Percentiles rank a stretch among this genome's conserved stretches.
phyloP scores from a whole-genome alignment of 1,284 basidiomycete genomes.

The Irpex sp. region DNA sequence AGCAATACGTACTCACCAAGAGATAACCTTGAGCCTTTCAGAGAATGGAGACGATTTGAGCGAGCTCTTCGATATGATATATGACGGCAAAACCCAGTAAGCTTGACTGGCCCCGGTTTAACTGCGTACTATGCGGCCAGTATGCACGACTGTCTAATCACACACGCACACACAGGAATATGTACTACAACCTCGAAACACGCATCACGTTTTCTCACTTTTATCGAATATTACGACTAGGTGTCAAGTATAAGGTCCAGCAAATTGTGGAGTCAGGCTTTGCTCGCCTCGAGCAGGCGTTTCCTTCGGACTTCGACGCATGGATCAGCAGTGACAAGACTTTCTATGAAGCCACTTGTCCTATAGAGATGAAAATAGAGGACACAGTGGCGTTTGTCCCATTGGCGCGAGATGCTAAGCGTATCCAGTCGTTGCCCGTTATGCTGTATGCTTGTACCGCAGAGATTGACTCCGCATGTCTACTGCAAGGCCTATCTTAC shows the following conservation, averaged over 20 bases:
- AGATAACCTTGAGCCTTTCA: not conserved
- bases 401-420: slow-evolving; percentile 5
- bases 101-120: no score
- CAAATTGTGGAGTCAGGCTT: not conserved
- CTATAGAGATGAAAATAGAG: not conserved
- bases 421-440: not conserved
- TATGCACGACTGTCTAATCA: not conserved
- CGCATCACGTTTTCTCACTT: not conserved
- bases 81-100: not conserved
- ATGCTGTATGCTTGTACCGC: not conserved
- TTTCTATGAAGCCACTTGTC: not conserved
- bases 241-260: not conserved
- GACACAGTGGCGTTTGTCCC: slow-evolving; percentile 3
- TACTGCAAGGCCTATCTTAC: not conserved
- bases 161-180: no score
- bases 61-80: not conserved
- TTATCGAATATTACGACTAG: not conserved
- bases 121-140: not conserved
- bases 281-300: not conserved
- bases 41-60: not conserved
- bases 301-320: not conserved
- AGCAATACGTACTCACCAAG: no score
- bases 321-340: not conserved
- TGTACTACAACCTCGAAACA: not conserved
- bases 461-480: not conserved